Percentiles rank a stretch among this genome's conserved stretches.
phyloP scores from a whole-genome alignment of 768 basidiomycete genomes.

The Lentinus brumalis region DNA sequence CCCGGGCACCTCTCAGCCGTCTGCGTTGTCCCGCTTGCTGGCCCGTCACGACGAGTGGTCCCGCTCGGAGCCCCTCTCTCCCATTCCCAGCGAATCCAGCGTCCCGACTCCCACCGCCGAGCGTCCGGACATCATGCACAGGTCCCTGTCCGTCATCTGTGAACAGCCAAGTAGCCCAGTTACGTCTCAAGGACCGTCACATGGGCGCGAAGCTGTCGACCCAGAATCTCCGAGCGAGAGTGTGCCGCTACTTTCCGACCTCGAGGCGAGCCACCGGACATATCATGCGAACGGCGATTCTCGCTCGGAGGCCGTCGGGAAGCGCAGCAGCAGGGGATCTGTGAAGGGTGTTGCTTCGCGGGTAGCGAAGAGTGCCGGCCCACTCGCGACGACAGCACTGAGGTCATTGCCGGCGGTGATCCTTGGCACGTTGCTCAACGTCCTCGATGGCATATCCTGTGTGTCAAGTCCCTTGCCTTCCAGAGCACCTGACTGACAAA shows the following conservation, averaged over 20 bases:
- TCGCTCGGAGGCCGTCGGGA: conserved; percentile 15
- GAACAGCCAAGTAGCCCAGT: neutral
- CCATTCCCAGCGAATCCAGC: conserved; percentile 6
- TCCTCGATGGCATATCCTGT: conserved; percentile 94
- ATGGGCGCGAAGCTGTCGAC: neutral
- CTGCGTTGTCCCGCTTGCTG: conserved; percentile 28
- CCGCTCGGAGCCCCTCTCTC: conserved; percentile 3
- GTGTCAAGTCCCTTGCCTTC: conserved; percentile 33
- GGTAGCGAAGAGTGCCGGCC: neutral
- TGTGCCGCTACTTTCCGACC: conserved; percentile 25
- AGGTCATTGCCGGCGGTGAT: conserved; percentile 79
- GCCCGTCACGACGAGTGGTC: conserved; percentile 19
- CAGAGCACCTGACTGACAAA: neutral
- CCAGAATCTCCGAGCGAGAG: conserved; percentile 13
- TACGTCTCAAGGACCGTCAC: neutral
- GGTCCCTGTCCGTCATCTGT: neutral
- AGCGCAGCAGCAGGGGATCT: conserved; percentile 14
- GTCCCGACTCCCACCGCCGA: conserved; percentile 22
- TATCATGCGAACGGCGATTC: conserved; percentile 18
- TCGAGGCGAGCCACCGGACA: conserved; percentile 24
- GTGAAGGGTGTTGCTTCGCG: conserved; percentile 6
- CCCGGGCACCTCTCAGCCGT: conserved; percentile 20
- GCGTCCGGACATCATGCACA: conserved; percentile 12
- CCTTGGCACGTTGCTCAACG: conserved; percentile 82
- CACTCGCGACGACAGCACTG: conserved; percentile 29